phyloP scores from a whole-genome alignment of 352 stramenopile species.

The Pythium periplocum region DNA sequence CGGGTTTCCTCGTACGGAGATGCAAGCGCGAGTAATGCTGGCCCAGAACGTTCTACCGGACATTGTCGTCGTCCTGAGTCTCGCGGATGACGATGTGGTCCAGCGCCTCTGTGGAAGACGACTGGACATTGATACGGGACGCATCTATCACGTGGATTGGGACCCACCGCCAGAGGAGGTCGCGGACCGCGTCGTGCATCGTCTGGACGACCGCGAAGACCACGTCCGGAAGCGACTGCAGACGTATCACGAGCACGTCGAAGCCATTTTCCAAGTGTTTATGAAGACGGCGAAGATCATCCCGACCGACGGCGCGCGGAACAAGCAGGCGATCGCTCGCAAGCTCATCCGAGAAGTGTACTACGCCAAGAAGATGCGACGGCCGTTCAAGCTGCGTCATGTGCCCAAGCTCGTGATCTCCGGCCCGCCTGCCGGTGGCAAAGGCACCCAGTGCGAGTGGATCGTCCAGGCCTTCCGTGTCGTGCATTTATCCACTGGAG shows the following conservation, averaged over 20 bases:
- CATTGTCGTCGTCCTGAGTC: slow-evolving; percentile 88
- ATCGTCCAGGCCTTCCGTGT: slow-evolving; percentile 88
- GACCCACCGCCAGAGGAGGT: slow-evolving; percentile 52
- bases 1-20: slow-evolving; percentile 91
- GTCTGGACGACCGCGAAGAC: slow-evolving; percentile 81
- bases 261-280: slow-evolving; percentile 69
- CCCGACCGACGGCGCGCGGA: slow-evolving; percentile 60
- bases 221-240: slow-evolving; percentile 73
- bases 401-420: slow-evolving; percentile 86
- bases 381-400: slow-evolving; percentile 30
- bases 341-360: slow-evolving; percentile 56
- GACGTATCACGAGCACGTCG: slow-evolving; percentile 77
- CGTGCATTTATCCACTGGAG: slow-evolving; percentile 93
- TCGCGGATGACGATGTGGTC: slow-evolving; percentile 89
- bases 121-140: slow-evolving; percentile 72
- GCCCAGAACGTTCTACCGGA: slow-evolving; percentile 75
- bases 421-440: slow-evolving; percentile 91
- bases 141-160: slow-evolving; percentile 78
- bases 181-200: slow-evolving; percentile 47
- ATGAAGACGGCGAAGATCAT: slow-evolving; percentile 61
- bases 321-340: slow-evolving; percentile 29
- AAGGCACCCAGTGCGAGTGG: slow-evolving; percentile 95
- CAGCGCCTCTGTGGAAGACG: slow-evolving; percentile 68
- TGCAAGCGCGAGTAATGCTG: slow-evolving; percentile 87
- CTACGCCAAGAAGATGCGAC: slow-evolving; percentile 32